Evolutionary conservation across 1,139 yeast genomes (phyloP).

Genomic region (Hansenula lynferdii): DNA sequence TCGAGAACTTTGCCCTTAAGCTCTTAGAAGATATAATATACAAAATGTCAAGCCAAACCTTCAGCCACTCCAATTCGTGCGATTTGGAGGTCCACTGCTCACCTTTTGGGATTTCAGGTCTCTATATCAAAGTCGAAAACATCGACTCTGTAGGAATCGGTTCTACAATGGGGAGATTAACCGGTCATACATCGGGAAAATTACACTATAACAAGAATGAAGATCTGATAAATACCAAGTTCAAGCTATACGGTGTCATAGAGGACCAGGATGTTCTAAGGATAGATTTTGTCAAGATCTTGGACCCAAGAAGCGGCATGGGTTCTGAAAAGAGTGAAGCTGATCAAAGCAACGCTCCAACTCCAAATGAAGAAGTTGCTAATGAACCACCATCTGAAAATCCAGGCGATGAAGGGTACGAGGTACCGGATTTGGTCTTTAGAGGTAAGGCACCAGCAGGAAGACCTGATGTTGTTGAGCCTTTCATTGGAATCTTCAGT

Average conservation of each 20-base stretch:
- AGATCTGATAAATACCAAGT: constrained; percentile 44
- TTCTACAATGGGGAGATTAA: constrained; percentile 52
- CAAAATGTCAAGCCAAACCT: constrained; percentile 21
- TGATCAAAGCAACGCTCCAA: neutral
- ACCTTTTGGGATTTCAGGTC: constrained; percentile 54
- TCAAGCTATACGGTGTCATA: constrained; percentile 47
- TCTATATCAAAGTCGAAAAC: constrained; percentile 47
- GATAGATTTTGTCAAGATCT: constrained; percentile 49
- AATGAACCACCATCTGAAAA: constrained; percentile 14
- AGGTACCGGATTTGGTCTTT: constrained; percentile 43
- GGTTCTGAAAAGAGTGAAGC: neutral
- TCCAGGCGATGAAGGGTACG: constrained; percentile 31
- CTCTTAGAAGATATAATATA: too few species aligned
- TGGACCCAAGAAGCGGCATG: constrained; percentile 17
- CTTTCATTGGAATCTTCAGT: constrained; percentile 52
- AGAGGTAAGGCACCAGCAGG: constrained; percentile 53
- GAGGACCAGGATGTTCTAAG: constrained; percentile 46
- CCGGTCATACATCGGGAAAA: constrained; percentile 47
- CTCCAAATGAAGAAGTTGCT: constrained; percentile 4
- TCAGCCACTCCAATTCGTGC: constrained; percentile 47
- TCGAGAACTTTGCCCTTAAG: too few species aligned
- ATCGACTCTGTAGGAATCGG: constrained; percentile 53
- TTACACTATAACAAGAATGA: constrained; percentile 47
- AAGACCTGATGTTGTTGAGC: constrained; percentile 47
- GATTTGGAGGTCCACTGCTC: constrained; percentile 54